Evolutionary conservation across 148 eudicot genomes (phyloP).

Genomic region (Rhododendron griersonianum): DNA sequence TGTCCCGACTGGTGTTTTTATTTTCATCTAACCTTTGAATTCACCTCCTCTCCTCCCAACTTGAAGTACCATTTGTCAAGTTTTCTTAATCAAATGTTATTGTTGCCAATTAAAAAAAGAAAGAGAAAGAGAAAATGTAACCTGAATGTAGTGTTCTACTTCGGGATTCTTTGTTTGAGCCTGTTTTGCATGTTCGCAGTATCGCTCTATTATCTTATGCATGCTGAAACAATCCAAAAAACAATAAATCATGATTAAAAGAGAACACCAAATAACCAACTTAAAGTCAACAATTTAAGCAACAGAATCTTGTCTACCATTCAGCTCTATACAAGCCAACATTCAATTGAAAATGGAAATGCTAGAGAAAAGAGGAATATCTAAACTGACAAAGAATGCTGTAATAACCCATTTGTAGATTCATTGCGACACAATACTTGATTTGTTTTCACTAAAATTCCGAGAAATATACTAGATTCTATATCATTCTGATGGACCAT

Average conservation of each 20-base stretch:
- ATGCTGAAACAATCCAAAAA: constrained; percentile 14
- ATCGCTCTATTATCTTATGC: constrained; percentile 7
- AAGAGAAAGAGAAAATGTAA: background rate
- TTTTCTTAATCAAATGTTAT: no score
- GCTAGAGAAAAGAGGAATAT: background rate
- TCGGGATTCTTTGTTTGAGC: background rate
- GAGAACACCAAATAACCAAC: background rate
- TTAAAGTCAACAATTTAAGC: background rate
- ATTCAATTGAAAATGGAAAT: background rate
- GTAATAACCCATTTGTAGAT: background rate
- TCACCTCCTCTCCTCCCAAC: no score
- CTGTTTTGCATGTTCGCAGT: constrained; percentile 9
- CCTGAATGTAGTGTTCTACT: constrained; percentile 7
- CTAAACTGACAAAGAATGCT: background rate
- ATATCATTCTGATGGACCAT: background rate
- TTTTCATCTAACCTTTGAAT: no score
- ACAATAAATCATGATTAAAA: background rate
- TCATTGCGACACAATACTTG: background rate
- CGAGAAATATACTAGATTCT: background rate
- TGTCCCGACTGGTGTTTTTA: no score
- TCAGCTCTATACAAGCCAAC: background rate
- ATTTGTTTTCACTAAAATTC: background rate
- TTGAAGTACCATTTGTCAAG: no score
- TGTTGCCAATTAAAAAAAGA: no score
- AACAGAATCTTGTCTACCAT: background rate